Percentiles rank a stretch among this genome's conserved stretches.
phyloP scores from a whole-genome alignment of 2,329 filamentous ascomycete species.

The Calycina marina region DNA sequence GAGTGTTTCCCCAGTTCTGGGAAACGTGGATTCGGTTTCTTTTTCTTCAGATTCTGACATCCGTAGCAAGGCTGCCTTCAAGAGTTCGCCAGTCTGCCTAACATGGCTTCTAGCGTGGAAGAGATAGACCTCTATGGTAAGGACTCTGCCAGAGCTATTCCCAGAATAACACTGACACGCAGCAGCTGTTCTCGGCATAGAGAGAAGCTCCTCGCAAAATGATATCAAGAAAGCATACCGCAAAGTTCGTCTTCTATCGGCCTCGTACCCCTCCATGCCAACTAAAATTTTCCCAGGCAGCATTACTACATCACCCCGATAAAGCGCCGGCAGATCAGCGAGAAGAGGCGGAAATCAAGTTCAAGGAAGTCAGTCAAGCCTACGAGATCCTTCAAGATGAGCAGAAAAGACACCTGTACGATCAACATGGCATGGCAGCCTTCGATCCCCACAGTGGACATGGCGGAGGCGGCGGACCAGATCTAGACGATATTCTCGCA shows the following conservation, averaged over 20 bases:
- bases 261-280: constrained; percentile 3
- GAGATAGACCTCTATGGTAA: constrained; percentile 48
- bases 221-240: constrained; percentile 95
- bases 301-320: constrained; percentile 81
- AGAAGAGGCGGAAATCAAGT: constrained; percentile 73
- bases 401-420: constrained; percentile 81
- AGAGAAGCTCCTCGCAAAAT: constrained; percentile 54
- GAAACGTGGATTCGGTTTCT: no score
- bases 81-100: no score
- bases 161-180: constrained; percentile 16
- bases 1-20: no score
- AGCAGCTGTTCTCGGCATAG: constrained; percentile 65
- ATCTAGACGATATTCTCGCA: constrained; percentile 82
- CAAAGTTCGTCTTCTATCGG: constrained; percentile 43
- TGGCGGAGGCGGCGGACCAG: constrained; percentile 50
- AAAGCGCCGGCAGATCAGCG: constrained; percentile 83
- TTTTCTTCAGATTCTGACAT: no score
- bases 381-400: constrained; percentile 98
- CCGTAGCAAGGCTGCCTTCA: no score
- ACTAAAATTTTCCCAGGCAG: constrained; percentile 41
- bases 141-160: constrained; percentile 7
- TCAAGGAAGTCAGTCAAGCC: constrained; percentile 85
- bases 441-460: constrained; percentile 61
- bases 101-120: constrained; percentile 6
- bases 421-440: constrained; percentile 87